Evolutionary conservation across 2,329 filamentous ascomycete species (phyloP).

Genomic region (Taxawa tesnikishii): DNA sequence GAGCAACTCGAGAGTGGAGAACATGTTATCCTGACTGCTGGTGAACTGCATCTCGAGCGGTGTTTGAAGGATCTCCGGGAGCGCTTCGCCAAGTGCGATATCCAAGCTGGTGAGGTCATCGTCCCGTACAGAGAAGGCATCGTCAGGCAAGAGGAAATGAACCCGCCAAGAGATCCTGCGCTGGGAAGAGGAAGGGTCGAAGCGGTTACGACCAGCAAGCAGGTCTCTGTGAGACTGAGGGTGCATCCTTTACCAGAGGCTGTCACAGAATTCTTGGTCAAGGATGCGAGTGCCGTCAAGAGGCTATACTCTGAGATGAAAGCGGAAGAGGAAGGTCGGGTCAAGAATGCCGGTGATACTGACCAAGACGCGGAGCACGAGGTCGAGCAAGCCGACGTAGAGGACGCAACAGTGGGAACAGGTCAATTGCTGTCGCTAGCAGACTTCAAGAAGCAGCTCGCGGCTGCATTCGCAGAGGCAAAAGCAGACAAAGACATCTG

Average conservation of each 20-base stretch:
- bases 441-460: conserved; percentile 67
- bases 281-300: conserved; percentile 69
- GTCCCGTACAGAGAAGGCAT: conserved; percentile 94
- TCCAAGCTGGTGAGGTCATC: conserved; percentile 86
- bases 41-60: conserved; percentile 85
- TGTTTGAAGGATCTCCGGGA: conserved; percentile 90
- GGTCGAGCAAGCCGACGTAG: conserved; percentile 19
- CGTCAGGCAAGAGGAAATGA: conserved; percentile 68
- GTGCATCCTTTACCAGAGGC: conserved; percentile 66
- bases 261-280: conserved; percentile 75
- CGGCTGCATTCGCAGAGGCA: conserved; percentile 53
- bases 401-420: conserved; percentile 30
- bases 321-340: conserved; percentile 32
- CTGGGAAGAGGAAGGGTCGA: conserved; percentile 73
- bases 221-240: conserved; percentile 63
- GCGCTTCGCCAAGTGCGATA: conserved; percentile 84
- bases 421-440: conserved; percentile 53
- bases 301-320: conserved; percentile 61
- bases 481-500: conserved; percentile 67
- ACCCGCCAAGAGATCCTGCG: conserved; percentile 71
- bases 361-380: conserved; percentile 27
- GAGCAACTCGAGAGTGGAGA: conserved; percentile 88
- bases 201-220: conserved; percentile 69
- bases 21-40: conserved; percentile 87
- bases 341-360: conserved; percentile 23